A percentile compares a stretch with the other conserved stretches of the same genome.
Evolutionary conservation across 2,329 filamentous ascomycete genomes (phyloP).

Genomic region (Colletotrichum sansevieriae): DNA sequence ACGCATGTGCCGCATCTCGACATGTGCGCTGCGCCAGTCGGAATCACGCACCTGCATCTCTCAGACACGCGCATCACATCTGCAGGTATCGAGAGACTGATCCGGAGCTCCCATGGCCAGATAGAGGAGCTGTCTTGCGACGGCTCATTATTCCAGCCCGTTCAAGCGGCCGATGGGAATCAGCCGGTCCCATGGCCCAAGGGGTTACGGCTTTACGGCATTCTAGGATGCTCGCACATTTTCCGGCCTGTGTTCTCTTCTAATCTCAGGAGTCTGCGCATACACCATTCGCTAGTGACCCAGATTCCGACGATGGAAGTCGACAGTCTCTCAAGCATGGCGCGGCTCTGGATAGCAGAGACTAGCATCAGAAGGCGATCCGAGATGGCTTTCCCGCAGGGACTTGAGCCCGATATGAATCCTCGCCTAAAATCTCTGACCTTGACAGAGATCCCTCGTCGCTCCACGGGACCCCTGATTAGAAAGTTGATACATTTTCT

Average conservation of each 20-base stretch:
- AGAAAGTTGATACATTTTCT: slow-evolving; percentile 63
- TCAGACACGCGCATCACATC: slow-evolving; percentile 63
- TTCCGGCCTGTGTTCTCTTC: slow-evolving; percentile 67
- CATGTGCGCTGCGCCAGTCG: slow-evolving; percentile 47
- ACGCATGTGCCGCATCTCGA: slow-evolving; percentile 42
- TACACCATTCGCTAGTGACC: slow-evolving; percentile 73
- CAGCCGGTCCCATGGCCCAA: slow-evolving; percentile 47
- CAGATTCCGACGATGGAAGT: slow-evolving; percentile 61
- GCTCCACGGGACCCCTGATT: slow-evolving; percentile 64
- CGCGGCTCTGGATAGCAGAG: slow-evolving; percentile 59
- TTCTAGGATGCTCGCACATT: slow-evolving; percentile 60
- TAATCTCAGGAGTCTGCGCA: slow-evolving; percentile 64
- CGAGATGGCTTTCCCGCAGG: slow-evolving; percentile 60
- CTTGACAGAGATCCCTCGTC: slow-evolving; percentile 66
- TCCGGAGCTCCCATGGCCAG: slow-evolving; percentile 59
- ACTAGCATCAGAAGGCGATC: slow-evolving; percentile 57
- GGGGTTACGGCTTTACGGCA: slow-evolving; percentile 54
- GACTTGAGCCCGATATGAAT: slow-evolving; percentile 68
- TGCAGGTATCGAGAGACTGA: slow-evolving; percentile 56
- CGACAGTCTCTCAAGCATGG: slow-evolving; percentile 52
- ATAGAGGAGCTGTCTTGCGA: slow-evolving; percentile 68
- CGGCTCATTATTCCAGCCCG: slow-evolving; percentile 47
- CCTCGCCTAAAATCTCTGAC: slow-evolving; percentile 66
- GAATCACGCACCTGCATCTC: slow-evolving; percentile 68
- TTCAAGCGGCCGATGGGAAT: slow-evolving; percentile 3